phyloP scores from a whole-genome alignment of 345 rosid species.

The Gossypium longicalyx region DNA sequence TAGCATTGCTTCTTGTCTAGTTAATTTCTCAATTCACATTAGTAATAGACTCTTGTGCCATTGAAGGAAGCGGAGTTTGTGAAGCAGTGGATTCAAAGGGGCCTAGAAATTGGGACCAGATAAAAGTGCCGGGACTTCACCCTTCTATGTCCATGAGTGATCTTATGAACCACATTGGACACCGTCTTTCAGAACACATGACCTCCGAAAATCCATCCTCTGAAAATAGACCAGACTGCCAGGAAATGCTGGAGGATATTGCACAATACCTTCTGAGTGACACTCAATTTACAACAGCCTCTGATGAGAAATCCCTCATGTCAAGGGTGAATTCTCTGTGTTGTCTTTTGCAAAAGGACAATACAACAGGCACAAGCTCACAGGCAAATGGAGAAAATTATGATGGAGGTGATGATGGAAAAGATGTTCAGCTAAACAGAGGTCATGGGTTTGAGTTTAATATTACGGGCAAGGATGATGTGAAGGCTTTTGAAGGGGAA shows the following conservation, averaged over 20 bases:
- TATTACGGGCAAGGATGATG: slow-evolving; percentile 22
- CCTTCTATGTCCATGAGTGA: slow-evolving; percentile 89
- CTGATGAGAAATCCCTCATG: slow-evolving; percentile 94
- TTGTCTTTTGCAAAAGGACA: slow-evolving; percentile 90
- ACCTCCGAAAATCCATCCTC: slow-evolving; percentile 44
- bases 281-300: slow-evolving; percentile 54
- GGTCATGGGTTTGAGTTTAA: slow-evolving; percentile 29
- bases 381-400: slow-evolving; percentile 49
- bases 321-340: slow-evolving; percentile 94
- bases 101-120: slow-evolving; percentile 62
- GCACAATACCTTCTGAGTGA: slow-evolving; percentile 87
- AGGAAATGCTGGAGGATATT: slow-evolving; percentile 61
- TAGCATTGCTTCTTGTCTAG: slow-evolving; percentile 2
- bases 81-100: slow-evolving; percentile 62
- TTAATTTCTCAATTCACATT: slow-evolving; percentile 16
- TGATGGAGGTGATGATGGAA: slow-evolving; percentile 23
- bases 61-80: slow-evolving; percentile 51
- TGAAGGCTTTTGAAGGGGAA: slow-evolving; percentile 38
- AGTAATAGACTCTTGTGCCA: slow-evolving; percentile 59
- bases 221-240: slow-evolving; percentile 39
- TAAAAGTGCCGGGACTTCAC: slow-evolving; percentile 79
- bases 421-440: slow-evolving; percentile 29
- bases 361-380: slow-evolving; percentile 37
- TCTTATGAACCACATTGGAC: slow-evolving; percentile 69
- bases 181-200: slow-evolving; percentile 67